Conservation (phyloP, 2,329 filamentous ascomycete genomes). For the Arthroderma sp. region DNA sequence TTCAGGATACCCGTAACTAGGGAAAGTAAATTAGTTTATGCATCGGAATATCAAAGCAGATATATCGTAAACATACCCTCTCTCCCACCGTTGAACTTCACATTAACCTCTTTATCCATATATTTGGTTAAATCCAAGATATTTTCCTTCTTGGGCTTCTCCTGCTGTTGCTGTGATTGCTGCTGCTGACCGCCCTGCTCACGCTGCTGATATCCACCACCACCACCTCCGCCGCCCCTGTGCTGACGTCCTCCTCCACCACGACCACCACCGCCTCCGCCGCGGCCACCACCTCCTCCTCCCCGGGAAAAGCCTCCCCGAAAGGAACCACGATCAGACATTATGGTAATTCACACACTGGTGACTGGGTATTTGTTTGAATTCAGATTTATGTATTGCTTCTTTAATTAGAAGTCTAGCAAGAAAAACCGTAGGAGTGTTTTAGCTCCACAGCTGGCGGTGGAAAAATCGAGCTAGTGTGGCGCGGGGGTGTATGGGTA, state of each 20-base stretch:
- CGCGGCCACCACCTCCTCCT: slow-evolving; percentile 29
- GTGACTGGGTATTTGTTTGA: too few species aligned
- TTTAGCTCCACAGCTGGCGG: too few species aligned
- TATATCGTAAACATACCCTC: slow-evolving; percentile 49
- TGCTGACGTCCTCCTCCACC: slow-evolving; percentile 31
- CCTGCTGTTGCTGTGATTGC: slow-evolving; percentile 40
- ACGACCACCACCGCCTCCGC: slow-evolving; percentile 22
- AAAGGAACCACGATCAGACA: slow-evolving; percentile 31
- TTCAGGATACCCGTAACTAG: slow-evolving; percentile 78
- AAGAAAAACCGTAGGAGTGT: too few species aligned
- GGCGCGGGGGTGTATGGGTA: too few species aligned
- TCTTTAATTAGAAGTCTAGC: too few species aligned
- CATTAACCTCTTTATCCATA: slow-evolving; percentile 87
- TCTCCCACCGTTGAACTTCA: slow-evolving; percentile 92
- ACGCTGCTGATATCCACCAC: slow-evolving; percentile 31
- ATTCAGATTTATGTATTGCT: too few species aligned
- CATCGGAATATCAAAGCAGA: neutral
- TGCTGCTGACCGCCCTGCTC: slow-evolving; percentile 38
- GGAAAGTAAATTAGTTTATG: neutral
- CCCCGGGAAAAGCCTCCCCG: slow-evolving; percentile 40
- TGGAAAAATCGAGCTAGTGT: too few species aligned
- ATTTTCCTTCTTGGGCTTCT: slow-evolving; percentile 94
- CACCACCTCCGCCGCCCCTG: slow-evolving; percentile 32
- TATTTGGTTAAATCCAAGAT: slow-evolving; percentile 93
- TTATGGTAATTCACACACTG: too few species aligned